Evolutionary conservation across 2,329 filamentous ascomycete species (phyloP).

Genomic region (Penicillium sp.): DNA sequence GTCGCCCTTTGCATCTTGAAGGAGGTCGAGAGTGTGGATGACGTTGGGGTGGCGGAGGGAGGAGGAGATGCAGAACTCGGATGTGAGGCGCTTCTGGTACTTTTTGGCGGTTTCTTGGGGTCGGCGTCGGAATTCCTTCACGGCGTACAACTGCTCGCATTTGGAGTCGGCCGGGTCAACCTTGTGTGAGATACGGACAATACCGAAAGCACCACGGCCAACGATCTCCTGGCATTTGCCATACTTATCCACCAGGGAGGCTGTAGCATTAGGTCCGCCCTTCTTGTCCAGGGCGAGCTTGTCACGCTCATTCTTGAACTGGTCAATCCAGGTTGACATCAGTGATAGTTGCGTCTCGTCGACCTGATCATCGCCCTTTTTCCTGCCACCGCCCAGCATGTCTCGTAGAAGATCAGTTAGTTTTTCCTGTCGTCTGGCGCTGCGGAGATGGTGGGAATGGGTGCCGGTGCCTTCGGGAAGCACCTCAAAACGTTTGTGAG

Average conservation of each 20-base stretch:
- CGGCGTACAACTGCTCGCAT: conserved; percentile 88
- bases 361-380: conserved; percentile 64
- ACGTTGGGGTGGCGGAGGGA: conserved; percentile 96
- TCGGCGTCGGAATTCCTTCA: conserved; percentile 95
- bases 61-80: conserved; percentile 98
- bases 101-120: conserved; percentile 96
- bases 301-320: conserved; percentile 85
- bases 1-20: conserved; percentile 95
- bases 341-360: conserved; percentile 84
- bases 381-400: conserved; percentile 79
- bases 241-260: conserved; percentile 91
- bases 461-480: conserved; percentile 62
- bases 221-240: conserved; percentile 98
- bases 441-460: conserved; percentile 88
- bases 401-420: conserved; percentile 88
- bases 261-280: conserved; percentile 72
- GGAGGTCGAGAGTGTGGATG: conserved; percentile 92
- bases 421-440: conserved; percentile 91
- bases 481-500: conserved; percentile 60
- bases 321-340: conserved; percentile 95
- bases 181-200: conserved; percentile 97
- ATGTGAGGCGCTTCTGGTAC: conserved; percentile 95
- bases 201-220: conserved; percentile 93
- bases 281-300: conserved; percentile 75
- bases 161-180: conserved; percentile 76